Evolutionary conservation across 306 rosid species (phyloP), one percentile per base, ranked within the genome.

Genomic region (Glycyrrhiza uralensis): DNA sequence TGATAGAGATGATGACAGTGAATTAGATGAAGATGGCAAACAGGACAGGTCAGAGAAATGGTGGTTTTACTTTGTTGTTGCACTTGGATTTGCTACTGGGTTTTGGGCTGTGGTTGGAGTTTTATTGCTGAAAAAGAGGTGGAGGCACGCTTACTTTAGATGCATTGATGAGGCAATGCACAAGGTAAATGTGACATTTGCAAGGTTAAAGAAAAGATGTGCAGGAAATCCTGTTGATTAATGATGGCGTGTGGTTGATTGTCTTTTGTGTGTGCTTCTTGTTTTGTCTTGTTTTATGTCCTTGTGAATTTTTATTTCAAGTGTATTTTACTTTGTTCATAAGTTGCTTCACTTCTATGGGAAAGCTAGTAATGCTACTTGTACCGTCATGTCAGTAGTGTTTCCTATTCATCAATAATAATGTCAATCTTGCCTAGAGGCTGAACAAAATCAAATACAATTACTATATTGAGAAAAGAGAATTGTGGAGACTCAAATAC

Each of bases 41-140:
- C 11, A 41, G 4, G 69, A 32, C 7, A 55, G 0, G 12, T 10
- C 5, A 19, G 75, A 76, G 61, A 45, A 66, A 22, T 1, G 55
- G 0, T 76, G 58, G 80, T 66, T 76, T 66, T 66, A 66, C 60
- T 66, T 66, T 42, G 66, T 76, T 0, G 22, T 76, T 17, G 70
- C 46, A 44, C 1, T 66, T 22, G 80, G 73, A 28, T 75, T 39
- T 41, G 58, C 19, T 2, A 7, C 11, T 64, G 74, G 74, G 4
- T 76, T 76, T 66, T 76, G 74, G 74, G 33, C 5, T 7, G 15
- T 54, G 6, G 17, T 66, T 9, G 68, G 67, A 44, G 5, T 17
- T 36, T 66, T 76, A 17, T 32, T 66, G 22, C 19, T 55, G 46
- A 75, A 36, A 10, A 54, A 32, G 7, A 17, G 35, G 42, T 44